Conservation (phyloP, 768 basidiomycete genomes). For the Butyriboletus loyo region DNA sequence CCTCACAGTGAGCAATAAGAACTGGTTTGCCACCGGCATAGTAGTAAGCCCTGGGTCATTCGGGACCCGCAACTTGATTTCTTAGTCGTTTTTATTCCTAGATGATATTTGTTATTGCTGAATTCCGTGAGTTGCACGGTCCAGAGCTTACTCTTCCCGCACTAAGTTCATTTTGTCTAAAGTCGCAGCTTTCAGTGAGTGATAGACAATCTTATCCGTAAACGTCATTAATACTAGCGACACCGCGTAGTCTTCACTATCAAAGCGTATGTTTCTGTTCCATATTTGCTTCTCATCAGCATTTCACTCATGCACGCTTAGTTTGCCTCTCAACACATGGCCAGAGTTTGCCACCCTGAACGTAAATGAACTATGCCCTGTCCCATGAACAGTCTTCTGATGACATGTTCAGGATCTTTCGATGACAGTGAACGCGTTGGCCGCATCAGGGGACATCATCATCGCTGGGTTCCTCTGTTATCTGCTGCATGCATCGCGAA, state of each 20-base stretch:
- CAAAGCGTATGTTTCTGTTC: constrained; percentile 37
- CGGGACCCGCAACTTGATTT: background rate
- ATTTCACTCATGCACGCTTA: constrained; percentile 21
- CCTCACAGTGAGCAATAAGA: constrained; percentile 49
- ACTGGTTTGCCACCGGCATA: constrained; percentile 37
- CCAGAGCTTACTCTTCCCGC: too few relatives aligned
- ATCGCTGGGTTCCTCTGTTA: constrained; percentile 48
- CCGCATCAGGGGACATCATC: constrained; percentile 49
- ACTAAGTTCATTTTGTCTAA: constrained; percentile 6
- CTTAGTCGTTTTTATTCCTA: constrained; percentile 2
- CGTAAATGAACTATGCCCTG: constrained; percentile 20
- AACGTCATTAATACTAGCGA: constrained; percentile 1
- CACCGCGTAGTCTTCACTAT: constrained; percentile 33
- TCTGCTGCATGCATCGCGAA: constrained; percentile 47
- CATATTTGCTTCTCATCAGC: background rate
- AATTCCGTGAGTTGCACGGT: constrained; percentile 35
- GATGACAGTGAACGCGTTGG: constrained; percentile 54
- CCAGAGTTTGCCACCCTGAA: constrained; percentile 45
- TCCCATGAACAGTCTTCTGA: constrained; percentile 1
- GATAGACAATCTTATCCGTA: background rate
- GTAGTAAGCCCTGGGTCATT: constrained; percentile 27
- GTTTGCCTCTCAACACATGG: constrained; percentile 45
- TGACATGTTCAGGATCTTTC: constrained; percentile 34
- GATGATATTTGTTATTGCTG: constrained; percentile 37
- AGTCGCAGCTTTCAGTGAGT: constrained; percentile 38